phyloP scores from a whole-genome alignment of 108 stramenopile genomes.

The Cyclotella choctawhatcheeana region DNA sequence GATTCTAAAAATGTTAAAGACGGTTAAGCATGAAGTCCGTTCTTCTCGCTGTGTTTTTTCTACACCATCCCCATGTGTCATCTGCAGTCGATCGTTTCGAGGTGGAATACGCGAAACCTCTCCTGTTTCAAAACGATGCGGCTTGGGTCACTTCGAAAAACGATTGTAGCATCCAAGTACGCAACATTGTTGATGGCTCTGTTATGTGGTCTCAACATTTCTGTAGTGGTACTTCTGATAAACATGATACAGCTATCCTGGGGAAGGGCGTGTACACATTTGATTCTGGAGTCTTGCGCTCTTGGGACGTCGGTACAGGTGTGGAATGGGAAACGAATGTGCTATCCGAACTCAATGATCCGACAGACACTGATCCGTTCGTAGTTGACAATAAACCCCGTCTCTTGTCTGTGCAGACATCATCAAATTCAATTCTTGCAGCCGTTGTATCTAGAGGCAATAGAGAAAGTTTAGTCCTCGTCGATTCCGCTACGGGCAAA shows the following conservation, averaged over 20 bases:
- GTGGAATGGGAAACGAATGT: background rate
- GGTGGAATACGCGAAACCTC: background rate
- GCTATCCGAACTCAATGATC: background rate
- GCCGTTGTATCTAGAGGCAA: background rate
- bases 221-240: background rate
- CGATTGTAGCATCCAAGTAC: background rate
- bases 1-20: no score
- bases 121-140: background rate
- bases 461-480: background rate
- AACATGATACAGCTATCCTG: background rate
- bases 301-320: background rate
- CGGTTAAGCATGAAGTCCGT: slow-evolving; percentile 1
- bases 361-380: background rate
- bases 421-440: background rate
- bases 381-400: background rate
- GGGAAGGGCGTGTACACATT: background rate
- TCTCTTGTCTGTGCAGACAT: background rate
- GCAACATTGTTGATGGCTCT: background rate
- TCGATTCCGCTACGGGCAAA: background rate
- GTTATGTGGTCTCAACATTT: background rate
- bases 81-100: background rate
- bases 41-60: background rate
- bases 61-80: background rate
- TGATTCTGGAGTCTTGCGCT: background rate
- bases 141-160: background rate